Percentiles rank a stretch among this genome's conserved stretches.
Conservation (phyloP, 192 early-diverging fungal species). For the Physocladia obscura region DNA sequence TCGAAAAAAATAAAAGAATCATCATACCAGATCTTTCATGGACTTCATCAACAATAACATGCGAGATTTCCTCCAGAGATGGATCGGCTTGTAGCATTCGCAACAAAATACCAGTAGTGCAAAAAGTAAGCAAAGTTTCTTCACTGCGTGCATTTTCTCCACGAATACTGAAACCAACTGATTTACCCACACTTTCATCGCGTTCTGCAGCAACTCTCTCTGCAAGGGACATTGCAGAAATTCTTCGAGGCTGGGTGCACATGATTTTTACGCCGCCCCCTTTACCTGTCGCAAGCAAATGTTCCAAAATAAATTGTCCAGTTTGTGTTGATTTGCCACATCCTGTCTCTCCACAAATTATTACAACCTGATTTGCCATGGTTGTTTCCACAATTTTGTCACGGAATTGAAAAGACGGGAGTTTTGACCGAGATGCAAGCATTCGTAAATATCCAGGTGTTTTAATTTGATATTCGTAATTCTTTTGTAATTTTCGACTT, state of each 20-base stretch:
- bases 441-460: slow-evolving; percentile 32
- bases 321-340: slow-evolving; percentile 52
- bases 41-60: slow-evolving; percentile 80
- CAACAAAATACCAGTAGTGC: slow-evolving; percentile 71
- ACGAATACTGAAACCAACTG: slow-evolving; percentile 77
- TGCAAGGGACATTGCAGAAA: slow-evolving; percentile 76
- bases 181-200: slow-evolving; percentile 58
- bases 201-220: slow-evolving; percentile 65
- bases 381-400: slow-evolving; percentile 51
- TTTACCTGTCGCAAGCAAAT: slow-evolving; percentile 39
- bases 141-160: slow-evolving; percentile 52
- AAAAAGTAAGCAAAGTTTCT: slow-evolving; percentile 45
- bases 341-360: slow-evolving; percentile 81
- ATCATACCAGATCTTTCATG: slow-evolving; percentile 71
- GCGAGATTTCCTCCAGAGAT: slow-evolving; percentile 54
- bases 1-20: background rate
- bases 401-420: slow-evolving; percentile 64
- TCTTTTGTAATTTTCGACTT: background rate
- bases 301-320: slow-evolving; percentile 75
- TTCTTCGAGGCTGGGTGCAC: slow-evolving; percentile 69
- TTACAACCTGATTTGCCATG: slow-evolving; percentile 57
- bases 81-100: slow-evolving; percentile 68
- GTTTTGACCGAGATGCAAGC: slow-evolving; percentile 46
- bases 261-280: slow-evolving; percentile 58
- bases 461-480: background rate